Conservation (phyloP, 176 grass and related monocot genomes). For the Bothriochloa decipiens region DNA sequence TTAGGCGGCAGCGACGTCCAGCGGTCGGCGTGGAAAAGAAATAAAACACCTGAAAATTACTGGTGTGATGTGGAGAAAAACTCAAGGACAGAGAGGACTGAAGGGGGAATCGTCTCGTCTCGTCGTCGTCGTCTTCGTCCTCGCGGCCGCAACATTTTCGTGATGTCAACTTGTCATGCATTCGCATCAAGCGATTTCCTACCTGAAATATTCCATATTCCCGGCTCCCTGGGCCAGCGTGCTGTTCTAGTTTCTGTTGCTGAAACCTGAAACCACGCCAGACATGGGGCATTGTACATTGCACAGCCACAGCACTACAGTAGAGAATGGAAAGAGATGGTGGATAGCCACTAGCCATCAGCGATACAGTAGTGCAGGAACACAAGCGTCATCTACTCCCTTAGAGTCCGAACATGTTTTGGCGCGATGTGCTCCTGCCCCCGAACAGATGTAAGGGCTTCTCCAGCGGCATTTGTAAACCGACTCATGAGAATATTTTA, state of each 20-base stretch:
- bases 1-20: neutral
- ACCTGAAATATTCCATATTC: conserved; percentile 18
- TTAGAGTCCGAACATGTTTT: neutral
- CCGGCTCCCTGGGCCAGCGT: neutral
- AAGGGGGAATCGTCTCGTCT: neutral
- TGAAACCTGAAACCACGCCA: neutral
- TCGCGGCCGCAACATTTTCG: neutral
- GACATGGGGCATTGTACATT: neutral
- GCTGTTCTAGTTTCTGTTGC: conserved; percentile 2
- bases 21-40: neutral
- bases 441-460: neutral
- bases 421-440: neutral
- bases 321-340: neutral
- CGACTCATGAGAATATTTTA: too few species aligned
- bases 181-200: neutral
- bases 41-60: neutral
- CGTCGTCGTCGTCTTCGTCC: neutral
- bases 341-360: neutral
- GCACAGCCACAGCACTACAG: neutral
- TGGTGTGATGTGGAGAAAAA: neutral
- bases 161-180: neutral
- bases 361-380: neutral
- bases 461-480: too few species aligned
- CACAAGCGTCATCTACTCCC: neutral
- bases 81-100: neutral